Evolutionary conservation across 208 protist genomes (phyloP), one percentile per base, ranked within the genome.

Genomic region (Polymyxa betae): DNA sequence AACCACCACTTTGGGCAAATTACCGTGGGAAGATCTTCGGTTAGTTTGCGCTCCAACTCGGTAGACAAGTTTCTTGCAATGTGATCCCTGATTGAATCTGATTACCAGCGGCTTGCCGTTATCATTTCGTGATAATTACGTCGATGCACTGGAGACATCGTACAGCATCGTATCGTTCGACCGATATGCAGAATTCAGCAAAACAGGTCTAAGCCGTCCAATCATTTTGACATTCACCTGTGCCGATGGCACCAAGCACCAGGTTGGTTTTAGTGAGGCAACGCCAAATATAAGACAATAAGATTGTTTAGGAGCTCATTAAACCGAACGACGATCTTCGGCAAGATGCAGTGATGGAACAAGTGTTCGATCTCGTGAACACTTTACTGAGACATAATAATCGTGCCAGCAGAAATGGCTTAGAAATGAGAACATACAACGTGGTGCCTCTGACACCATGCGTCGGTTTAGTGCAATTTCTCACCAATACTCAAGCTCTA

Each of bases 361-460:
- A 92, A 92, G 89, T 92, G 10, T 92, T 92, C 89, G 20, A 46
- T 29, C 91, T 91, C 38, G 91, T 92, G 12, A 92, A 92, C n/a
- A 49, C 0, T 66, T 52, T 92, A 0, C 91, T 89, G 46, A 32
- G 10, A 82, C 16, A 5, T 20, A n/a, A 92, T 92, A 10, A 29
- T 92, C 10, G 20, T 35, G 90, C 90, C 40, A 40, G 89, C 0
- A 32, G 10, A 45, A 90, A 93, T 16, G 16, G 46, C 20, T 91
- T 97, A 32, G 32, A 45, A 35, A 88, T 99, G 5, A 94, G 95
- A 43, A 98, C 96, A 66, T 99, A 99, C 93, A 96, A 95, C 44
- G 97, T 98, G 10, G 92, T 96, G 0, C 95, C 94, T 20, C 40
- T 94, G 1, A 45, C 92, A 12, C 93, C 77, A 0, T 77, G 35